Conservation (phyloP, 768 basidiomycete species). For the Tylopilus sp. region DNA sequence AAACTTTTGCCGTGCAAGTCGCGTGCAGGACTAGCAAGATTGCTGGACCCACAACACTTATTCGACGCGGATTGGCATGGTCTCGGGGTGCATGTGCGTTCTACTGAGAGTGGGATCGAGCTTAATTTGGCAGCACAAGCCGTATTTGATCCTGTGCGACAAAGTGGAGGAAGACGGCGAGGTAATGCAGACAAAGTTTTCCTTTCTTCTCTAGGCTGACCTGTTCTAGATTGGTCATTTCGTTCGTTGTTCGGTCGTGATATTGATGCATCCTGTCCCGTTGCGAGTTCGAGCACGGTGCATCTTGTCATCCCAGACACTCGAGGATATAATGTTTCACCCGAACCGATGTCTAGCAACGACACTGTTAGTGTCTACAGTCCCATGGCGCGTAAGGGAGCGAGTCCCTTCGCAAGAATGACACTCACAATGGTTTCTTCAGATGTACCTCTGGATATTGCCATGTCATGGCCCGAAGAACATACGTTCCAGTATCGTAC, state of each 20-base stretch:
- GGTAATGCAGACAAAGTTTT: constrained; percentile 37
- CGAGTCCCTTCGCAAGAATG: background rate
- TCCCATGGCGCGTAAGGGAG: constrained; percentile 40
- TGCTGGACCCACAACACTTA: constrained; percentile 81
- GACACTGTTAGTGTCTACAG: constrained; percentile 46
- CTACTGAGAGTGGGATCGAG: constrained; percentile 57
- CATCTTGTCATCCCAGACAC: constrained; percentile 45
- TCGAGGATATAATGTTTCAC: constrained; percentile 44
- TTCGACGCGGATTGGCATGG: constrained; percentile 95
- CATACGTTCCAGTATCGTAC: constrained; percentile 56
- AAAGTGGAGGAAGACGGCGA: constrained; percentile 46
- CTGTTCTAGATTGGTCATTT: constrained; percentile 67
- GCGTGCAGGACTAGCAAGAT: constrained; percentile 73
- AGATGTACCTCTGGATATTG: constrained; percentile 48
- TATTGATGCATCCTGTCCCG: constrained; percentile 65
- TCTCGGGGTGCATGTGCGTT: constrained; percentile 74
- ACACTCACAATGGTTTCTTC: background rate
- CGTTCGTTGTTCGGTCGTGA: constrained; percentile 60
- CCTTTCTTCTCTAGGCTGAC: constrained; percentile 1
- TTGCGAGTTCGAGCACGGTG: constrained; percentile 59
- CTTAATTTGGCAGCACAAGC: constrained; percentile 69
- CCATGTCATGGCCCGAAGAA: constrained; percentile 52
- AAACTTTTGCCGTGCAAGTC: constrained; percentile 94
- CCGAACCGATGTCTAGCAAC: constrained; percentile 43
- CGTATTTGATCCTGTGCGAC: constrained; percentile 74